Evolutionary conservation across 2,329 filamentous ascomycete species (phyloP), one percentile per base, ranked within the genome.

Genomic region (Madurella fahalii): DNA sequence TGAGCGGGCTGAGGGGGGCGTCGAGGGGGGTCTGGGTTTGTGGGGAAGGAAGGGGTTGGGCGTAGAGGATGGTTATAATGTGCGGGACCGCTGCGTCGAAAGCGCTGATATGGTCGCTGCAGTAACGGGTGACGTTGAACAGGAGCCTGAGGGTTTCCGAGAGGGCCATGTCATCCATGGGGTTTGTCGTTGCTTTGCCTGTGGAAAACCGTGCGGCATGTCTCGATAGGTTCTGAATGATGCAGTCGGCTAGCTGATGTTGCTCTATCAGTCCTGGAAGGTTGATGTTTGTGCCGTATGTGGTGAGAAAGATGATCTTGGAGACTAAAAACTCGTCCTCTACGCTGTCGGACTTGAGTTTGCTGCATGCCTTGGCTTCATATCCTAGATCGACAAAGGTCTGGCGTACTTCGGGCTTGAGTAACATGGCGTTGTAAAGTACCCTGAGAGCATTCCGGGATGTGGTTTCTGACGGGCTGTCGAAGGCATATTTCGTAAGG

Each of bases 311-410:
- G 15, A 95, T 74, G 42, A 95, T 83, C 50, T 90, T 82, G n/a
- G 86, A 86, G 56, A 81, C 73, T 2, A 97, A 77, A 69, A 97
- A 96, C 66, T 97, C 92, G 62, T 95, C 87, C 58, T 97, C 91
- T 52, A 81, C 78, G 62, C 78, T 85, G 58, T 90, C 86, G 54
- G 79, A 84, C 77, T 86, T 86, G 41, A 96, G 78, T 59, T 81
- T 83, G 53, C 82, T 77, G 55, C 89, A 90, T 16, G 86, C 83
- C 63, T 85, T 87, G 15, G 77, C 72, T 40, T 82, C 82, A 65
- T 83, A 86, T 9, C 81, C 86, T 18, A 89, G 73, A 64, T 91
- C 83, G 13, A 90, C 84, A 50, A 94, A 85, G 43, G 81, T 78
- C 67, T 93, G 86, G 48, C 89, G 82, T 41, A 86, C 85, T 40